Percentiles rank a stretch among this genome's conserved stretches.
Evolutionary conservation across 208 protist species (phyloP).

Genomic region (Porcisia hertigi): DNA sequence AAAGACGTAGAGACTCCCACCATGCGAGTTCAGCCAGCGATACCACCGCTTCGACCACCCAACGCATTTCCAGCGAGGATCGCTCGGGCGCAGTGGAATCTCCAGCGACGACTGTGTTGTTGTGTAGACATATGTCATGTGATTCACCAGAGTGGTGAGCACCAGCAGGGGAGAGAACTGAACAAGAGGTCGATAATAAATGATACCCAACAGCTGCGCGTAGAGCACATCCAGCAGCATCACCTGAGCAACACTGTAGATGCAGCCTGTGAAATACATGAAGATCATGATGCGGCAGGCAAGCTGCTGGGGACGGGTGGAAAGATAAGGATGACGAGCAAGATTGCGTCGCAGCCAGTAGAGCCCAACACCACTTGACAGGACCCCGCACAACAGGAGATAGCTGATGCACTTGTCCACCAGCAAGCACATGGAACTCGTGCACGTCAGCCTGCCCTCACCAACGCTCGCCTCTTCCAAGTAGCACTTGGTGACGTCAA

Average conservation of each 20-base stretch:
- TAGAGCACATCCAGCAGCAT: conserved; percentile 49
- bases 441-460: conserved; percentile 36
- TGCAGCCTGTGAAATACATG: conserved; percentile 55
- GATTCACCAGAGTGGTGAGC: conserved; percentile 61
- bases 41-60: conserved; percentile 80
- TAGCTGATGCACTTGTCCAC: conserved; percentile 35
- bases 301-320: conserved; percentile 77
- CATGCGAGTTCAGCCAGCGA: conserved; percentile 74
- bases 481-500: conserved; percentile 43
- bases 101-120: conserved; percentile 48
- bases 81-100: conserved; percentile 65
- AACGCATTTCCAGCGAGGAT: conserved; percentile 63
- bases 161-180: conserved; percentile 73
- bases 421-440: conserved; percentile 26
- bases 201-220: conserved; percentile 54
- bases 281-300: conserved; percentile 84
- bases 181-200: conserved; percentile 67
- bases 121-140: conserved; percentile 83
- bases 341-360: conserved; percentile 65
- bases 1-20: conserved; percentile 84
- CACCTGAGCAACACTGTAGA: conserved; percentile 64
- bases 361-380: conserved; percentile 49
- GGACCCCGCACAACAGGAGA: conserved; percentile 53
- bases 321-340: conserved; percentile 61
- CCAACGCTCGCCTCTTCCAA: conserved; percentile 34